Percentiles rank a stretch among this genome's conserved stretches.
These are phyloP conservation scores for Skeletonema grethae DNA, from an alignment of 108 stramenopile genomes.

Conservation along the genomic window DNA sequence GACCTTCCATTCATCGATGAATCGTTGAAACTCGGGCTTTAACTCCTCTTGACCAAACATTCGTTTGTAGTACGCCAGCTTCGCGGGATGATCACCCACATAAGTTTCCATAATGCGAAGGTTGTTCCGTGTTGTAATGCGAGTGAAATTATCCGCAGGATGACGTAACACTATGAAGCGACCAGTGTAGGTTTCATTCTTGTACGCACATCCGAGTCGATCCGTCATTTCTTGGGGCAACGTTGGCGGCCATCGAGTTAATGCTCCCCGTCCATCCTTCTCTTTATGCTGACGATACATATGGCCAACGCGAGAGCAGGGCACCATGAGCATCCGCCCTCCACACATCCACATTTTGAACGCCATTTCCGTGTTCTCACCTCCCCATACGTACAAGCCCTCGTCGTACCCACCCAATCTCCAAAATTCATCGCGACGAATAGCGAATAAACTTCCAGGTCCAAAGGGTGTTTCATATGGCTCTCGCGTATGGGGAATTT, in stretches of 20 bases:
- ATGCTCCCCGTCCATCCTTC: conserved; percentile 43
- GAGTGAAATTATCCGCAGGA: conserved; percentile 53
- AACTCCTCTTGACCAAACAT: conserved; percentile 37
- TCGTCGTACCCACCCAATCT: conserved; percentile 57
- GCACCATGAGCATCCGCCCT: conserved; percentile 58
- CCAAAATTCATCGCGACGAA: conserved; percentile 60
- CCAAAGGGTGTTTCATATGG: conserved; percentile 59
- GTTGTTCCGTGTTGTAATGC: conserved; percentile 52
- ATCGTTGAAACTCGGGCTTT: conserved; percentile 48
- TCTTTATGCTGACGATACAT: conserved; percentile 50
- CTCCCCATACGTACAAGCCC: conserved; percentile 58
- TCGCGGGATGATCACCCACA: conserved; percentile 53
- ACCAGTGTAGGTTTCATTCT: conserved; percentile 39
- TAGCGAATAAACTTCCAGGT: conserved; percentile 58
- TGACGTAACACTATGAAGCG: conserved; percentile 39
- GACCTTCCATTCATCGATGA: conserved; percentile 44
- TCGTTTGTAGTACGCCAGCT: conserved; percentile 40
- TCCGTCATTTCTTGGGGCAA: conserved; percentile 48
- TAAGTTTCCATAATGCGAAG: conserved; percentile 52
- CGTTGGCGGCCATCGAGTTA: conserved; percentile 45
- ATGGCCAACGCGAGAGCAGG: conserved; percentile 53
- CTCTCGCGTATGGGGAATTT: conserved; percentile 27
- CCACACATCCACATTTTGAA: conserved; percentile 65
- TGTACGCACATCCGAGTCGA: conserved; percentile 35
- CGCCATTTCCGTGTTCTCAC: conserved; percentile 58